These are phyloP conservation scores for Lagerstroemia speciosa DNA, from an alignment of 345 rosid species.

Conservation along the genomic window DNA sequence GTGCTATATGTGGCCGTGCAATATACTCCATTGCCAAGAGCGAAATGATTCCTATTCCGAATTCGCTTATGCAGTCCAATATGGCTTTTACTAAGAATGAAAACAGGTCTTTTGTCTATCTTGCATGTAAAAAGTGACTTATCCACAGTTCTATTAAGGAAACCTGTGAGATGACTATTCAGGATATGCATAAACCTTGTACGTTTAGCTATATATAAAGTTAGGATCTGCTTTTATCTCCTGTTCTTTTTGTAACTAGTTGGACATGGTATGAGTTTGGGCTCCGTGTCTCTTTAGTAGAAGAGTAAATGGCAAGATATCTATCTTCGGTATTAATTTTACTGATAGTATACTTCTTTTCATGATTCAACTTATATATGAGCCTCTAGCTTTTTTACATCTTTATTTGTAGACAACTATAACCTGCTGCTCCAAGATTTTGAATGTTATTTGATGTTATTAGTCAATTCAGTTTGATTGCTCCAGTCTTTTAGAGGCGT, in stretches of 20 bases:
- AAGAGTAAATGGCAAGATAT: not conserved
- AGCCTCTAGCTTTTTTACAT: not conserved
- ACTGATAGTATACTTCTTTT: not conserved
- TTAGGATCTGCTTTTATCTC: not conserved
- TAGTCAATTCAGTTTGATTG: conserved; percentile 21
- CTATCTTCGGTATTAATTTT: not conserved
- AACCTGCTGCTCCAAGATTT: not conserved
- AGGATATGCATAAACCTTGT: conserved; percentile 19
- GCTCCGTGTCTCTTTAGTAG: not conserved
- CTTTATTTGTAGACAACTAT: not conserved
- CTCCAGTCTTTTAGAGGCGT: conserved; percentile 34
- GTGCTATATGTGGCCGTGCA: conserved; percentile 70
- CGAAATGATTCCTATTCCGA: conserved; percentile 63
- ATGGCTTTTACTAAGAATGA: conserved; percentile 86
- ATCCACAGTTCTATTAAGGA: conserved; percentile 46
- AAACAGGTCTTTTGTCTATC: conserved; percentile 96
- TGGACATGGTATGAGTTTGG: conserved; percentile 3
- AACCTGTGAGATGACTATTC: conserved; percentile 22
- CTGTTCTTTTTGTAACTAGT: not conserved
- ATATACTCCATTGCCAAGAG: conserved; percentile 71
- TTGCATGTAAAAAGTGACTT: conserved; percentile 76
- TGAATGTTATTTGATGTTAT: conserved; percentile 7
- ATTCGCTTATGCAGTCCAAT: conserved; percentile 58
- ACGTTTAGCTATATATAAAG: conserved; percentile 36
- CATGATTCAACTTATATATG: not conserved